Evolutionary conservation across 768 basidiomycete species (phyloP).

Genomic region (Collybia mongolica): DNA sequence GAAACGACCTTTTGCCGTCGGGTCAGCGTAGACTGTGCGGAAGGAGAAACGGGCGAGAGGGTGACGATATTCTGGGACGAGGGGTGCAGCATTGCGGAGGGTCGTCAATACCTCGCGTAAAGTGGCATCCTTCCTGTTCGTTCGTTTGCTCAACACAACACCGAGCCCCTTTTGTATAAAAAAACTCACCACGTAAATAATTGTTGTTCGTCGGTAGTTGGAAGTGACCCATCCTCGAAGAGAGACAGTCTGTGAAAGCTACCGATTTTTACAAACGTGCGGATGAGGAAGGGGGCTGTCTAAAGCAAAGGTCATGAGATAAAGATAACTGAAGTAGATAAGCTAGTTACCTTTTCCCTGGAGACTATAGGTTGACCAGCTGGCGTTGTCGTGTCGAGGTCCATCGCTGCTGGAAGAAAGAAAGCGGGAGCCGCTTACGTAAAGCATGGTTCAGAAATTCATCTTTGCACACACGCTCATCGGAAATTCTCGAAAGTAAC

Average conservation of each 20-base stretch:
- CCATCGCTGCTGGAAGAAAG: conserved; percentile 15
- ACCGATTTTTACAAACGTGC: conserved; percentile 81
- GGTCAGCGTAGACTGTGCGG: conserved; percentile 76
- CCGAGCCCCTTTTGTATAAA: background rate
- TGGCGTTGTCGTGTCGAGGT: conserved; percentile 41
- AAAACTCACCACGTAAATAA: conserved; percentile 70
- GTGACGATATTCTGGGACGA: conserved; percentile 71
- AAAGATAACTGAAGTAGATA: background rate
- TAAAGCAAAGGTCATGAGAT: conserved; percentile 22
- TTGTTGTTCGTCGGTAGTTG: conserved; percentile 80
- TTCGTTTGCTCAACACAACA: background rate
- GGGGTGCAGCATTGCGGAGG: conserved; percentile 69
- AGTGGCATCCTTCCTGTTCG: conserved; percentile 78
- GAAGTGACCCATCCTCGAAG: conserved; percentile 77
- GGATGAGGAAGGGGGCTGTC: conserved; percentile 81
- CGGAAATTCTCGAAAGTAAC: too few species aligned
- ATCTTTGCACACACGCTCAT: too few species aligned
- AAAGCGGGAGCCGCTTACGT: too few species aligned
- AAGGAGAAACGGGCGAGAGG: conserved; percentile 82
- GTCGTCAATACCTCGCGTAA: conserved; percentile 77
- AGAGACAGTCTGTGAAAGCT: conserved; percentile 70
- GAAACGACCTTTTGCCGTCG: conserved; percentile 67
- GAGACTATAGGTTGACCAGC: conserved; percentile 47
- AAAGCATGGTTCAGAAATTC: too few species aligned
- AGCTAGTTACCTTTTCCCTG: conserved; percentile 51